Percentiles rank a stretch among this genome's conserved stretches.
Conservation (phyloP, 176 grass and related monocot species). For the Ensete ventricosum region DNA sequence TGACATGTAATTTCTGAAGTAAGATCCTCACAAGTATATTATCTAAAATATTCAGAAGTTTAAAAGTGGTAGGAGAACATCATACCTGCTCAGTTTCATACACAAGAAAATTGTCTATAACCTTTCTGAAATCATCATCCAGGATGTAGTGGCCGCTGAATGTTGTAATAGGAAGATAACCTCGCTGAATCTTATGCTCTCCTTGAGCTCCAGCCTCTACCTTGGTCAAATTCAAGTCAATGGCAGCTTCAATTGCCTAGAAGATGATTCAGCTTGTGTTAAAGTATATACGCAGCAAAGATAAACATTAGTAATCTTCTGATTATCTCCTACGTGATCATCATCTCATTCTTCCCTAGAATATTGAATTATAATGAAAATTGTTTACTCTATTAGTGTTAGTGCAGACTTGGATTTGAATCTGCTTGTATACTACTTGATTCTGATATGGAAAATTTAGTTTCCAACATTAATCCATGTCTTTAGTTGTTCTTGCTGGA, state of each 20-base stretch:
- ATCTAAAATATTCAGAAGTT: too few relatives aligned
- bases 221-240: slow-evolving; percentile 77
- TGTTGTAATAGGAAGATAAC: slow-evolving; percentile 89
- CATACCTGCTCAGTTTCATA: slow-evolving; percentile 71
- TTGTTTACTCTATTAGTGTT: not conserved
- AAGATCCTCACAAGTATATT: not conserved
- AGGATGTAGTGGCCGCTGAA: slow-evolving; percentile 82
- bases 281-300: not conserved
- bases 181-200: slow-evolving; percentile 97
- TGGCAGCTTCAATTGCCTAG: slow-evolving; percentile 92
- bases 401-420: not conserved
- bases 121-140: slow-evolving; percentile 68
- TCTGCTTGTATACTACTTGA: too few relatives aligned
- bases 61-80: not conserved
- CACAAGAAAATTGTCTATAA: slow-evolving; percentile 54
- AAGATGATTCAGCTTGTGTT: slow-evolving; percentile 16
- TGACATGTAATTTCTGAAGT: not conserved
- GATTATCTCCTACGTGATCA: not conserved
- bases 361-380: not conserved
- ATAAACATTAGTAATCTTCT: not conserved
- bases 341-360: not conserved
- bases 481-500: too few relatives aligned
- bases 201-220: slow-evolving; percentile 95
- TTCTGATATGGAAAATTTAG: too few relatives aligned
- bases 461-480: too few relatives aligned